Percentiles rank a stretch among this genome's conserved stretches.
Evolutionary conservation across 1,139 yeast genomes (phyloP).

Genomic region (Hansenula anomala): DNA sequence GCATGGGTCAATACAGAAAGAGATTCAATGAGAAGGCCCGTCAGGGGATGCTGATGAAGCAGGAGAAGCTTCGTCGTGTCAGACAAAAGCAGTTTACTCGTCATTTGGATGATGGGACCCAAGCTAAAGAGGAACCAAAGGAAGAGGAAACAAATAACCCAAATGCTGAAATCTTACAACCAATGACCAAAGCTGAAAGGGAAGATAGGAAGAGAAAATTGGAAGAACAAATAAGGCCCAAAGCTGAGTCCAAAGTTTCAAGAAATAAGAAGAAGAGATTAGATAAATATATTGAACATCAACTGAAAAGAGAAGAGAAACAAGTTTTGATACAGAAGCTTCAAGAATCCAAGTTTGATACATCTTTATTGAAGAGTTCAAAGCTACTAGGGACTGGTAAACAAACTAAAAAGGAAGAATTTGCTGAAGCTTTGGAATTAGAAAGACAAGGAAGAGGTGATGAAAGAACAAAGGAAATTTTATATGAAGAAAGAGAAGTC

Average conservation of each 20-base stretch:
- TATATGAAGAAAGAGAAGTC: constrained; percentile 66
- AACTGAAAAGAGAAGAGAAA: constrained; percentile 85
- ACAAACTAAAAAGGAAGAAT: constrained; percentile 64
- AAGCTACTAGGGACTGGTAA: constrained; percentile 76
- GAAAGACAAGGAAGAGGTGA: constrained; percentile 73
- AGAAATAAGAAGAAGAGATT: constrained; percentile 70
- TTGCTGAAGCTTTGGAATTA: constrained; percentile 68
- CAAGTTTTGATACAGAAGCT: constrained; percentile 71
- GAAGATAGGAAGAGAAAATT: constrained; percentile 61
- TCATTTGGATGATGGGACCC: constrained; percentile 34
- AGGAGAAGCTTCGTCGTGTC: constrained; percentile 60
- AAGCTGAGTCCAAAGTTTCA: constrained; percentile 63
- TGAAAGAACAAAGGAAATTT: constrained; percentile 54
- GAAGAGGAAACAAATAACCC: constrained; percentile 34
- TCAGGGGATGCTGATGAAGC: constrained; percentile 78
- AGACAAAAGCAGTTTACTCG: constrained; percentile 65
- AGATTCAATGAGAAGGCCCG: constrained; percentile 86
- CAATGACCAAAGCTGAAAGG: constrained; percentile 50
- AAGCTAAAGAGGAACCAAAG: constrained; percentile 23
- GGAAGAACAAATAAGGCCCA: constrained; percentile 53
- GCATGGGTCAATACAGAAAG: constrained; percentile 78
- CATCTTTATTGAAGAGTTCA: constrained; percentile 62
- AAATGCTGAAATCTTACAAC: constrained; percentile 56
- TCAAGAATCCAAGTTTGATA: constrained; percentile 67
- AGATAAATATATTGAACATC: constrained; percentile 81